Evolutionary conservation across 495 filamentous ascomycete species (phyloP).

Genomic region (Neurospora sp.): DNA sequence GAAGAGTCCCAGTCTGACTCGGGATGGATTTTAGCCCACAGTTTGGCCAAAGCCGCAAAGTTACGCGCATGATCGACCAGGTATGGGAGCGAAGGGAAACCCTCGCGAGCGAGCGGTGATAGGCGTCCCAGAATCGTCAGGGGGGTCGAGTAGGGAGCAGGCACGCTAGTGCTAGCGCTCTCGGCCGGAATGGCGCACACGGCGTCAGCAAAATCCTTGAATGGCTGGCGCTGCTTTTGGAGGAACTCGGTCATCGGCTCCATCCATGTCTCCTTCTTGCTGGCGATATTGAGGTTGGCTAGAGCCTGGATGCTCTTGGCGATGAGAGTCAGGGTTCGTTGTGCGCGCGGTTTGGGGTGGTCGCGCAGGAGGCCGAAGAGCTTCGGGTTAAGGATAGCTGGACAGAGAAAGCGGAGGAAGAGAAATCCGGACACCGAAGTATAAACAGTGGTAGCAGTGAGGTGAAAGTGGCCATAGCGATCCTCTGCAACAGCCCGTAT

Average conservation of each 20-base stretch:
- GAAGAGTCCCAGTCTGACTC: slow-evolving; percentile 34
- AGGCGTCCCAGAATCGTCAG: slow-evolving; percentile 81
- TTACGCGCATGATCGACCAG: slow-evolving; percentile 84
- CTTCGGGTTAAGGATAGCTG: slow-evolving; percentile 92
- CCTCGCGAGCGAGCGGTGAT: slow-evolving; percentile 74
- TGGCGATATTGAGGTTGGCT: slow-evolving; percentile 87
- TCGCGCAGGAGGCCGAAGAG: slow-evolving; percentile 85
- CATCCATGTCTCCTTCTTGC: slow-evolving; percentile 97
- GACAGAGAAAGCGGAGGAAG: slow-evolving; percentile 93
- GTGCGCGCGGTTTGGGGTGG: slow-evolving; percentile 75
- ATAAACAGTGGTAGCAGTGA: slow-evolving; percentile 66
- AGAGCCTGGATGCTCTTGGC: slow-evolving; percentile 93
- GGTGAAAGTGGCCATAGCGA: slow-evolving; percentile 89
- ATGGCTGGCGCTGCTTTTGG: slow-evolving; percentile 50
- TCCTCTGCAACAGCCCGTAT: slow-evolving; percentile 92
- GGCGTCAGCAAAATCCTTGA: slow-evolving; percentile 79
- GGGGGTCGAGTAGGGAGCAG: slow-evolving; percentile 86
- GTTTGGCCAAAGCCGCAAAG: slow-evolving; percentile 75
- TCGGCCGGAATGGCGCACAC: slow-evolving; percentile 76
- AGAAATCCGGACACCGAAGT: slow-evolving; percentile 95
- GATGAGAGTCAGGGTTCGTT: slow-evolving; percentile 85
- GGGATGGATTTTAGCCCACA: slow-evolving; percentile 67
- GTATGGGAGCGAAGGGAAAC: slow-evolving; percentile 89
- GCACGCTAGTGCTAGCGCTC: slow-evolving; percentile 48
- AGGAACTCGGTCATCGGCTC: slow-evolving; percentile 91